Percentiles rank a stretch among this genome's conserved stretches.
phyloP scores from a whole-genome alignment of 192 early-diverging fungal genomes.

The Chytriomyces sp. region DNA sequence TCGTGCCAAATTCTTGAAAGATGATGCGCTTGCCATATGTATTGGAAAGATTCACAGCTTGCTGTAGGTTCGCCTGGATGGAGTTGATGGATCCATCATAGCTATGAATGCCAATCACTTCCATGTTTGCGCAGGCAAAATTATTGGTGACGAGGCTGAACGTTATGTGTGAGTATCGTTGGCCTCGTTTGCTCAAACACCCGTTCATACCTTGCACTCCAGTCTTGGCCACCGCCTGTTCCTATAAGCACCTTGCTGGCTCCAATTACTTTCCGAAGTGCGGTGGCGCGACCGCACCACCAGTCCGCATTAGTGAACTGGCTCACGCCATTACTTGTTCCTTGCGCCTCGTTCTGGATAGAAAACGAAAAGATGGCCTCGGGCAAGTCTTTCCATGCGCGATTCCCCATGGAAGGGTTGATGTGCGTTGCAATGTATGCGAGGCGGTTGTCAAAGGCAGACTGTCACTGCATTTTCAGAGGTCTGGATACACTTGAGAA shows the following conservation, averaged over 20 bases:
- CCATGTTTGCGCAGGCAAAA: constrained; percentile 14
- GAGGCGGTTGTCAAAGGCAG: constrained; percentile 13
- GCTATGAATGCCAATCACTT: constrained; percentile 26
- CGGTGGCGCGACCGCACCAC: constrained; percentile 31
- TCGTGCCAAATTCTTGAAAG: constrained; percentile 22
- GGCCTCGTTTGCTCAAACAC: background rate
- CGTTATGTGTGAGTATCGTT: background rate
- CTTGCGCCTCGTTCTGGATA: constrained; percentile 34
- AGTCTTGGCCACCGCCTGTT: constrained; percentile 35
- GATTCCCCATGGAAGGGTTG: constrained; percentile 15
- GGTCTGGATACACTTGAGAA: background rate
- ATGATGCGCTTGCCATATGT: background rate
- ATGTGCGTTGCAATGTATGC: constrained; percentile 31
- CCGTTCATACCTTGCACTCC: background rate
- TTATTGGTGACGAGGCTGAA: constrained; percentile 6
- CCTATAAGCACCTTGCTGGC: background rate
- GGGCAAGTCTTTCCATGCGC: constrained; percentile 31
- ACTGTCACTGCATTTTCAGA: background rate
- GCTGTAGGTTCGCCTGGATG: constrained; percentile 2
- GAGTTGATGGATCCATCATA: constrained; percentile 1
- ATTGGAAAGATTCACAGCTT: background rate
- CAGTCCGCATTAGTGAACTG: constrained; percentile 30
- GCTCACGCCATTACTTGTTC: constrained; percentile 8
- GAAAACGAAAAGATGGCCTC: constrained; percentile 29
- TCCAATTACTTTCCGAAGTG: background rate